Evolutionary conservation across 1,284 basidiomycete species (phyloP).

Genomic region (Trichosporon sp.): DNA sequence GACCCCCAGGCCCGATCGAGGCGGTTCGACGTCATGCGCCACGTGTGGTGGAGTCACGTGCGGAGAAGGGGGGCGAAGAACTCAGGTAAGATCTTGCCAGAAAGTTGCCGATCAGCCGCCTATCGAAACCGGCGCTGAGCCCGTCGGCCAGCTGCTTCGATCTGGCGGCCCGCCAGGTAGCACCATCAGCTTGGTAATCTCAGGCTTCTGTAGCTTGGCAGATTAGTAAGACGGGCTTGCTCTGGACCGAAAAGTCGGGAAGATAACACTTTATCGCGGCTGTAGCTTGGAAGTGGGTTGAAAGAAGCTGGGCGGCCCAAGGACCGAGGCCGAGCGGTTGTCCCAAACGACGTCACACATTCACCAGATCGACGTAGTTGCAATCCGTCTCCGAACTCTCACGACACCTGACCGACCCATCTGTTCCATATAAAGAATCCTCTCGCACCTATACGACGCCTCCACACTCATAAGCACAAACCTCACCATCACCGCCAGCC

Average conservation of each 20-base stretch:
- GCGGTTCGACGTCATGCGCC: background rate
- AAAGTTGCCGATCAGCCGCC: conserved; percentile 5
- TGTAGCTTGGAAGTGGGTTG: background rate
- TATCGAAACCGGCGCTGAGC: background rate
- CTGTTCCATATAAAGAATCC: background rate
- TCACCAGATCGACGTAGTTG: background rate
- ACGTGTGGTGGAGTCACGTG: conserved; percentile 3
- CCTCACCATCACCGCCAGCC: background rate
- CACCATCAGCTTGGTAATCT: background rate
- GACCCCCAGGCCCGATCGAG: conserved; percentile 16
- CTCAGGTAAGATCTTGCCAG: background rate
- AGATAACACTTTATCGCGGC: background rate
- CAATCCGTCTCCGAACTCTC: background rate
- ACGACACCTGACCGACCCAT: background rate
- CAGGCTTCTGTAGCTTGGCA: background rate
- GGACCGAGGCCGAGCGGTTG: no score
- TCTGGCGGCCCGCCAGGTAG: background rate
- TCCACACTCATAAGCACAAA: background rate
- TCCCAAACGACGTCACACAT: background rate
- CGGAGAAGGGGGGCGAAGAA: background rate
- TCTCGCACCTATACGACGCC: background rate
- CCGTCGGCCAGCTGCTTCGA: background rate
- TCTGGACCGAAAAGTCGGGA: background rate
- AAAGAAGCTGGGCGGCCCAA: no score
- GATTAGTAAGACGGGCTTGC: background rate